Evolutionary conservation across 805 yeast genomes (phyloP).

Genomic region (Barnettozyma sp.): DNA sequence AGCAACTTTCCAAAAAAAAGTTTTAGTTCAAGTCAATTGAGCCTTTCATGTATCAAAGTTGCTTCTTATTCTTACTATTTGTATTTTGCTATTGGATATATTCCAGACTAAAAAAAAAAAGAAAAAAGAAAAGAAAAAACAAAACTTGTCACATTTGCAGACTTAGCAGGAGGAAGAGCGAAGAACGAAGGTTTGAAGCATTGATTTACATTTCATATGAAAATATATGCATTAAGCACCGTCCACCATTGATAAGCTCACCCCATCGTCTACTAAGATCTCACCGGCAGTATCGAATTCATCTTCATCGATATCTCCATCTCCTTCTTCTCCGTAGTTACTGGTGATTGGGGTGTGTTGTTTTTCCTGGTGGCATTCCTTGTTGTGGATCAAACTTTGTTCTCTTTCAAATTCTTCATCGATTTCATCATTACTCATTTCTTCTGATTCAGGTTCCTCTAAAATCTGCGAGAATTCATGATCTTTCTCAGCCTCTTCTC

Average conservation of each 20-base stretch:
- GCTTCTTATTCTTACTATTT: too few species aligned
- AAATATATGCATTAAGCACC: too few species aligned
- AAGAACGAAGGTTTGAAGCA: too few species aligned
- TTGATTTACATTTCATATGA: too few species aligned
- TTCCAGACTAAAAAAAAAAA: too few species aligned
- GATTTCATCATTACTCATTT: slow-evolving; percentile 11
- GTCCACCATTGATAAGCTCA: slow-evolving; percentile 1
- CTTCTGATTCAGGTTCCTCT: slow-evolving; percentile 20
- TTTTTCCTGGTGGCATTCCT: neutral
- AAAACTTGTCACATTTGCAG: too few species aligned
- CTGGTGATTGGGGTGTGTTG: neutral
- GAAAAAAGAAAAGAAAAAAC: too few species aligned
- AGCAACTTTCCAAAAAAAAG: too few species aligned
- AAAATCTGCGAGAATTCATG: slow-evolving; percentile 24
- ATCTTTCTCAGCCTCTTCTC: slow-evolving; percentile 12
- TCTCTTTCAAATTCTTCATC: slow-evolving; percentile 23
- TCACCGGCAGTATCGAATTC: slow-evolving; percentile 5
- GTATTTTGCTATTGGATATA: too few species aligned
- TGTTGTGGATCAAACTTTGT: slow-evolving; percentile 9
- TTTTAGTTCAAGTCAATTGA: too few species aligned
- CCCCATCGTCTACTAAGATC: neutral
- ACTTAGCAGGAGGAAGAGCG: too few species aligned
- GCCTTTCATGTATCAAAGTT: too few species aligned
- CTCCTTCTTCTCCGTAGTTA: neutral
- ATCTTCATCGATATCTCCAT: slow-evolving; percentile 4